phyloP scores from a whole-genome alignment of 2,329 filamentous ascomycete species.

The Cladosporium sp. region DNA sequence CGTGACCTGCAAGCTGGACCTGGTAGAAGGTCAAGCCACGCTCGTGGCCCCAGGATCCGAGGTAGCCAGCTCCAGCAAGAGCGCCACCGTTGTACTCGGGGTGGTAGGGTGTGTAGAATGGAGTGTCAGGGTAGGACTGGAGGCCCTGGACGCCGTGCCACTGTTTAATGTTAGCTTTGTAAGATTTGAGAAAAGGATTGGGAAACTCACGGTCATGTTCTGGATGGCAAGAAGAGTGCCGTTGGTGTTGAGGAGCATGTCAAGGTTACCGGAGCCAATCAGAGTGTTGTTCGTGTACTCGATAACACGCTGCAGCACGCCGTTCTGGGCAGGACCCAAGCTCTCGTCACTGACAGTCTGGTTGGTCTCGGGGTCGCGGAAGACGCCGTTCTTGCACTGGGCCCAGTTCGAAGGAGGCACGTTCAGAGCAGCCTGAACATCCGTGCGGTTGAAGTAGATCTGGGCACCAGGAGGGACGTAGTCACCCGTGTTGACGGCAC shows the following conservation, averaged over 20 bases:
- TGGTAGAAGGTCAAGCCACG: slow-evolving; percentile 43
- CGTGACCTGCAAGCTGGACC: slow-evolving; percentile 37
- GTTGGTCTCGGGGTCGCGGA: slow-evolving; percentile 18
- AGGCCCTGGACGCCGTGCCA: slow-evolving; percentile 47
- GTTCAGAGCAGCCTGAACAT: slow-evolving; percentile 46
- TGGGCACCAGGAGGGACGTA: slow-evolving; percentile 27
- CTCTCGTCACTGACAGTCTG: slow-evolving; percentile 29
- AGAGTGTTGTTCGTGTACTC: slow-evolving; percentile 48
- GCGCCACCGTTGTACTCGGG: slow-evolving; percentile 35
- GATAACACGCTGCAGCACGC: slow-evolving; percentile 44
- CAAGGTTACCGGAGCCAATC: slow-evolving; percentile 44
- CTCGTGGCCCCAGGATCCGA: slow-evolving; percentile 39
- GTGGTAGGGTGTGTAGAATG: slow-evolving; percentile 41
- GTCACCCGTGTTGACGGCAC: slow-evolving; percentile 18
- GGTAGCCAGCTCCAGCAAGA: slow-evolving; percentile 35
- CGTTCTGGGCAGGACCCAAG: slow-evolving; percentile 30
- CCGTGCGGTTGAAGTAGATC: slow-evolving; percentile 52
- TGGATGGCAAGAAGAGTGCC: slow-evolving; percentile 48
- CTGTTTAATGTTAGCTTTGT: slow-evolving; percentile 30
- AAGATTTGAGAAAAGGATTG: slow-evolving; percentile 35
- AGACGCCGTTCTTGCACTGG: slow-evolving; percentile 29
- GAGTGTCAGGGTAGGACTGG: slow-evolving; percentile 34
- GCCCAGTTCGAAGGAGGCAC: slow-evolving; percentile 32
- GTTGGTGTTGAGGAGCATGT: slow-evolving; percentile 45
- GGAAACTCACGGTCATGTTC: slow-evolving; percentile 48